Base-by-base conservation (phyloP, 2,329 filamentous ascomycete genomes). In the Botrytis pseudocinerea region DNA sequence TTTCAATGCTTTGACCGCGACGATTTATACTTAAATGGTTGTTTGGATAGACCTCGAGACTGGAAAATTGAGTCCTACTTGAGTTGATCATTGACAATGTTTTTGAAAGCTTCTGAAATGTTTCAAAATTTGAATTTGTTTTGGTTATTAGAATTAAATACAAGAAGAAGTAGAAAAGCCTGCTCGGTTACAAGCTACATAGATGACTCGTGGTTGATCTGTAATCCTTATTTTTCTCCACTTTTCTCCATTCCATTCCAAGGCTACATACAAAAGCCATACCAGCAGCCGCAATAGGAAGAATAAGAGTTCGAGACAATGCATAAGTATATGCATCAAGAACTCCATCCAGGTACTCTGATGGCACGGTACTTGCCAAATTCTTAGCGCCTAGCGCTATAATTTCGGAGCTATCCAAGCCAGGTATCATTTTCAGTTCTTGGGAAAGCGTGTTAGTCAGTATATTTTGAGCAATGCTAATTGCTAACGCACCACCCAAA, bases 1-100 rank as follows among this genome's bases (percentile, higher is more conserved):
- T 35, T 83, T 94, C 76, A 94, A 95, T 83, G 85, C 87, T 40
- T 82, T 94, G 78, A 94, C 92, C 1, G 88, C 92, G 78, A 89
- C 90, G 78, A 82, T 94, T 54, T 94, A 94, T 82, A 94, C 92
- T 44, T 81, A 61, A 78, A 10, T 28, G 14, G 22, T 7, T 18
- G 1, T 66, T 51, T 66, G 64, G 64, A 66, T 54, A 54, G 25
- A 54, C 4, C 1, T 51, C 44, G 4, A 35, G 2, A 25, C 40
- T 54, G 46, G 32, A 40, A 40, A 40, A 25, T 40, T 28, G 16
- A n/a, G 46, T 40, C 46, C n/a, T 14, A 66, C 5, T 40, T 28
- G 9, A 10, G 14, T 54, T 7, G 25, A 40, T 38, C 16, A 54
- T 66, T 4, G 22, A 12, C 6, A 10, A 66, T 66, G 9, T 2